phyloP scores from a whole-genome alignment of 2,329 filamentous ascomycete genomes.

The Cytospora chrysosperma region DNA sequence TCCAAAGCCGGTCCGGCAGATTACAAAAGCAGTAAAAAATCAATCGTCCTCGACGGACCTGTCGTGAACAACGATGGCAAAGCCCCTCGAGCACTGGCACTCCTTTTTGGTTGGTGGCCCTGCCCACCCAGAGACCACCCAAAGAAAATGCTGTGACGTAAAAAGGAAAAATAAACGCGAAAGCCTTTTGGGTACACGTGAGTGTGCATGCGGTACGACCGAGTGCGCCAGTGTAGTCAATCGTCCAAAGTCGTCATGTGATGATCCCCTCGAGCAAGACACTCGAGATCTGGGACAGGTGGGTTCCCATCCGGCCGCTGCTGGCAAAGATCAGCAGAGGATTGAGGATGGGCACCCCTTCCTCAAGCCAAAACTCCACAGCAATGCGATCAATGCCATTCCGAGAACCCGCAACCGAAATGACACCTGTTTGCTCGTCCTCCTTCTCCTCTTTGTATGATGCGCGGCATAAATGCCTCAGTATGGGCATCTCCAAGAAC shows the following conservation, averaged over 20 bases:
- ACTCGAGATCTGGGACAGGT: neutral
- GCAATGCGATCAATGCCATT: neutral
- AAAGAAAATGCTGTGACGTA: neutral
- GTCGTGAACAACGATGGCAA: neutral
- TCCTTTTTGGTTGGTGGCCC: neutral
- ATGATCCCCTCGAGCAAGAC: neutral
- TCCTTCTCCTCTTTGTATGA: neutral
- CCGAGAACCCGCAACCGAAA: neutral
- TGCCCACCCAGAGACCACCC: neutral
- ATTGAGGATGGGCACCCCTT: neutral
- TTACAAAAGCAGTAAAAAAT: neutral
- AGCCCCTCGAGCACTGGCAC: neutral
- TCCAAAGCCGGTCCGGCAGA: neutral
- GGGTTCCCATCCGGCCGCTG: neutral
- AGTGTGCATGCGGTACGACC: neutral
- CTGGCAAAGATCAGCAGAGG: neutral
- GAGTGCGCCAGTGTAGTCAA: neutral
- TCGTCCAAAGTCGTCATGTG: neutral
- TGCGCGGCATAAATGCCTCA: neutral
- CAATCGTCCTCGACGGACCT: neutral
- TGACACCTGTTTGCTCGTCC: neutral
- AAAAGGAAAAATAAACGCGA: neutral
- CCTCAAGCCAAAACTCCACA: neutral
- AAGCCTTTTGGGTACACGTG: neutral
- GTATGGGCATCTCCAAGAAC: neutral